These are phyloP conservation scores for Stephania yunnanensis DNA, from an alignment of 164 flowering plant genomes.

Conservation along the genomic window DNA sequence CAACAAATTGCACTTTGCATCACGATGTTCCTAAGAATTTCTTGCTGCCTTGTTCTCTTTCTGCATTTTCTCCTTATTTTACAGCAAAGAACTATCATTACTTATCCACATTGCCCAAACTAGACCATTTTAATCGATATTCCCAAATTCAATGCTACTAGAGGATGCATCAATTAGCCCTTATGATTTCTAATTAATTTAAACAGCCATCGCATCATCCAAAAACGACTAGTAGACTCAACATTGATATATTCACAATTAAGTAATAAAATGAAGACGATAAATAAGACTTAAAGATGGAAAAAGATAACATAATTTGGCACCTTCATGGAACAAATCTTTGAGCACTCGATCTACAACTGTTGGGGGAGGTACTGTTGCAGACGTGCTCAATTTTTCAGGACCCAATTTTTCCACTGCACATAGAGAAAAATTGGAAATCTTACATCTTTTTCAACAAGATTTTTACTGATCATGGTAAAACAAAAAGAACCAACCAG, in stretches of 20 bases:
- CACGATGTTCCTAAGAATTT: neutral
- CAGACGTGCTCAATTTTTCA: constrained; percentile 60
- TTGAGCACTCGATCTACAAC: constrained; percentile 90
- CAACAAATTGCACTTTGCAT: neutral
- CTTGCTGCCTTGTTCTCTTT: neutral
- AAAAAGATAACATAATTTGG: neutral
- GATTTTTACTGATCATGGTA: constrained; percentile 1
- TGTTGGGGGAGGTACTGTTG: constrained; percentile 73
- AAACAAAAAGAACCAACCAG: neutral
- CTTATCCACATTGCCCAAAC: neutral
- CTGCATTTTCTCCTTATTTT: neutral
- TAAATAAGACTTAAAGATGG: neutral
- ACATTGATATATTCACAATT: neutral
- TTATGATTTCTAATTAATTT: neutral
- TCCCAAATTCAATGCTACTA: neutral
- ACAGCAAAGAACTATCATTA: neutral
- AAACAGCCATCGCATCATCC: neutral
- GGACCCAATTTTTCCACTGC: constrained; percentile 64
- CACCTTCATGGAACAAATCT: constrained; percentile 90
- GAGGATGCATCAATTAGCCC: neutral
- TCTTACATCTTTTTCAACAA: neutral
- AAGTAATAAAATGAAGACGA: neutral
- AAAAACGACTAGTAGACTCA: neutral
- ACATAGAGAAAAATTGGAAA: constrained; percentile 9
- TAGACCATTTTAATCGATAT: neutral